Evolutionary conservation across 495 filamentous ascomycete species (phyloP).

Genomic region (Xanthoparmelia taractica): DNA sequence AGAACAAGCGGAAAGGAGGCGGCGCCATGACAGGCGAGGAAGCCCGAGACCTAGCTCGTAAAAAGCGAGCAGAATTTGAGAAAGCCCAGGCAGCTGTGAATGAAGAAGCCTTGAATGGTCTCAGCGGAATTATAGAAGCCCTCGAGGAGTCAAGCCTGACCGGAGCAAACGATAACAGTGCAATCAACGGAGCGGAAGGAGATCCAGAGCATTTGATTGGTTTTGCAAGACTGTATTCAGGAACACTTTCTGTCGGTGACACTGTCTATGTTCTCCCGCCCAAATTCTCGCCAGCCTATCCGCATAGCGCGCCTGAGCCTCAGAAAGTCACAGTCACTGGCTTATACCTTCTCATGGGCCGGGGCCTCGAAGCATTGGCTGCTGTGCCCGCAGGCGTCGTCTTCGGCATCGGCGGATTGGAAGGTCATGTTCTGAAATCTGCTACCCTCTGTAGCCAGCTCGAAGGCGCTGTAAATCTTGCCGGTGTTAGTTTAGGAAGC

Average conservation of each 20-base stretch:
- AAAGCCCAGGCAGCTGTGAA: constrained; percentile 57
- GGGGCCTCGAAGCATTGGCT: constrained; percentile 71
- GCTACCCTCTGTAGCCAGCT: constrained; percentile 88
- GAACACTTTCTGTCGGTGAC: constrained; percentile 82
- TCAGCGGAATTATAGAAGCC: constrained; percentile 44
- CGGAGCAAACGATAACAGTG: constrained; percentile 30
- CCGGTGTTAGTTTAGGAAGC: constrained; percentile 68
- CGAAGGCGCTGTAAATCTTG: constrained; percentile 84
- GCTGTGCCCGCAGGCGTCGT: constrained; percentile 90
- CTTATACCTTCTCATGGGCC: constrained; percentile 93
- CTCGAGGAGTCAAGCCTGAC: constrained; percentile 48
- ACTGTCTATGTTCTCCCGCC: constrained; percentile 82
- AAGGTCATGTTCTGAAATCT: constrained; percentile 86
- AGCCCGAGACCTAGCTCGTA: constrained; percentile 77
- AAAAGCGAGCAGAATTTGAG: constrained; percentile 80
- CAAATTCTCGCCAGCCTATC: constrained; percentile 78
- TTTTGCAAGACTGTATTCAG: constrained; percentile 89
- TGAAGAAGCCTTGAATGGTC: constrained; percentile 33
- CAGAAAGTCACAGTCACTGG: constrained; percentile 78
- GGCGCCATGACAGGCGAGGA: constrained; percentile 72
- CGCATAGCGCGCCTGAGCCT: constrained; percentile 67
- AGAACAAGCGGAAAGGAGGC: constrained; percentile 65
- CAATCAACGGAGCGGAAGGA: constrained; percentile 36
- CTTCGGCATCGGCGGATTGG: constrained; percentile 90
- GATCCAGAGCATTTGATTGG: constrained; percentile 87